These are phyloP conservation scores for Telopea speciosissima DNA, from an alignment of 177 flowering plant genomes.

Conservation along the genomic window DNA sequence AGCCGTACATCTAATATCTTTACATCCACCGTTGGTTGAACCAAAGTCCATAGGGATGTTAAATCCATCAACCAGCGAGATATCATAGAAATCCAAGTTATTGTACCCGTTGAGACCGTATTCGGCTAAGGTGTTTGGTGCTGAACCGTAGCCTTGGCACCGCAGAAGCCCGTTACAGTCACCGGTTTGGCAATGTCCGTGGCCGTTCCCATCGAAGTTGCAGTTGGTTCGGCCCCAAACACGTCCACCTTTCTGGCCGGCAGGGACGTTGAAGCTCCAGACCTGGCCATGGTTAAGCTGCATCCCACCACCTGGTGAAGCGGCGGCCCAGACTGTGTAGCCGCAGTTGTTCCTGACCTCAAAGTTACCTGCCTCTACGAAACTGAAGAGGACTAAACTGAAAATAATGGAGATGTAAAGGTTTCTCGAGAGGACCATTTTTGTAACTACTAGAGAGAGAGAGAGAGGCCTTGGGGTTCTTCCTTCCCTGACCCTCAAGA, in stretches of 20 bases:
- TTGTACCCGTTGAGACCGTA: neutral
- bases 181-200: neutral
- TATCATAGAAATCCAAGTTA: conserved; percentile 13
- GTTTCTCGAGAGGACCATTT: neutral
- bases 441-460: too few relatives aligned
- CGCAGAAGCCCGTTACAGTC: neutral
- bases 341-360: conserved; percentile 15
- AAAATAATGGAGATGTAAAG: neutral
- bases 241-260: neutral
- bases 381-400: neutral
- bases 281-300: neutral
- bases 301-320: conserved; percentile 8
- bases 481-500: too few relatives aligned
- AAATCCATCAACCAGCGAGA: neutral
- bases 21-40: conserved; percentile 7
- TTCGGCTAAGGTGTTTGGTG: neutral
- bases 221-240: neutral
- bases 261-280: neutral
- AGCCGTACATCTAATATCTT: conserved; percentile 1
- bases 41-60: conserved; percentile 8
- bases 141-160: neutral
- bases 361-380: neutral
- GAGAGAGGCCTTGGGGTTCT: too few relatives aligned
- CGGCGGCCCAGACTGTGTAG: conserved; percentile 7
- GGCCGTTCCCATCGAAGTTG: too few relatives aligned